Conservation (phyloP, 257 asterid genomes). For the Penstemon eatonii region DNA sequence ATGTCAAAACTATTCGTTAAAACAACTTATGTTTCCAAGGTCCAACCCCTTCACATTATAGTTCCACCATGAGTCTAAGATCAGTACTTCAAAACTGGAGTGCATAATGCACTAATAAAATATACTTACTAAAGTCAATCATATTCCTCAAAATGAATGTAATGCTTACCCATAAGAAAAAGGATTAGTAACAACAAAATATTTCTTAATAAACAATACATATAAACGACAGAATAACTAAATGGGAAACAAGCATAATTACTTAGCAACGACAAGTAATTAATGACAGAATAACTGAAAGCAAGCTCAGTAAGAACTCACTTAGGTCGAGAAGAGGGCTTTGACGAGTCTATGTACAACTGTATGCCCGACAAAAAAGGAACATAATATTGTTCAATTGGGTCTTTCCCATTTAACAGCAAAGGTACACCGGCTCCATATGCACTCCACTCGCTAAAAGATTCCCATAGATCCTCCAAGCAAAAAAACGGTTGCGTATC, state of each 20-base stretch:
- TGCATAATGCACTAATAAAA: not conserved
- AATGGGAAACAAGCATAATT: constrained; percentile 5
- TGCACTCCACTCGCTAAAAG: constrained; percentile 57
- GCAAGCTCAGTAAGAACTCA: constrained; percentile 32
- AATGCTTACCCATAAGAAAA: not conserved
- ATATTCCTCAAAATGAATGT: not conserved
- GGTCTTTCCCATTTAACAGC: constrained; percentile 48
- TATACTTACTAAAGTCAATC: not conserved
- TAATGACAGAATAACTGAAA: not conserved
- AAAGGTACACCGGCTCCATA: constrained; percentile 74
- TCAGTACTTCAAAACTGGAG: not conserved
- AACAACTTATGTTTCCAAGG: constrained; percentile 11
- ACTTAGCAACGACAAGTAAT: constrained; percentile 17
- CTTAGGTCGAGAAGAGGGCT: constrained; percentile 44
- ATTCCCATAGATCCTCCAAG: constrained; percentile 71
- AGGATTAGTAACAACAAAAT: constrained; percentile 14
- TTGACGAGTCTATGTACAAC: constrained; percentile 55
- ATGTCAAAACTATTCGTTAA: constrained; percentile 3
- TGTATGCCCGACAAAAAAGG: constrained; percentile 85
- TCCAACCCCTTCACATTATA: not conserved
- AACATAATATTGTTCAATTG: constrained; percentile 60
- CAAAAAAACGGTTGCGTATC: constrained; percentile 44
- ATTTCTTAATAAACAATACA: constrained; percentile 13
- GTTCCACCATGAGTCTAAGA: constrained; percentile 16
- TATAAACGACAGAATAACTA: constrained; percentile 15